A percentile compares a stretch with the other conserved stretches of the same genome.
phyloP scores from a whole-genome alignment of 1,284 basidiomycete genomes.

The Apiotrichum laibachii region DNA sequence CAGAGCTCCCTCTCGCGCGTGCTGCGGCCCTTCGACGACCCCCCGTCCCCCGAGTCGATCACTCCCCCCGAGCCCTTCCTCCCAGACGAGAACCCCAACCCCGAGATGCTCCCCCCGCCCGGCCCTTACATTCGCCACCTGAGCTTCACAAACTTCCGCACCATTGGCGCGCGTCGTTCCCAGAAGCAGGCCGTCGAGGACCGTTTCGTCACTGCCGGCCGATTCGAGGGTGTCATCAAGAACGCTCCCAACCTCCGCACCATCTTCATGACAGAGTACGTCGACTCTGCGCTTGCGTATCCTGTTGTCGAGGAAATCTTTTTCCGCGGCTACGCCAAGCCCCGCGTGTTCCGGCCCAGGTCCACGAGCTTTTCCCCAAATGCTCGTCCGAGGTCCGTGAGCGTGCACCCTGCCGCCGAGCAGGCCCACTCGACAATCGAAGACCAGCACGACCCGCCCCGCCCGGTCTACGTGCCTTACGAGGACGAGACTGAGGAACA shows the following conservation, averaged over 20 bases:
- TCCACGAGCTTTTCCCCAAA: slow-evolving; percentile 18
- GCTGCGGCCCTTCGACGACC: neutral
- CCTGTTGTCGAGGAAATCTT: slow-evolving; percentile 81
- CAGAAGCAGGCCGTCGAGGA: slow-evolving; percentile 83
- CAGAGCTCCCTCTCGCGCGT: slow-evolving; percentile 18
- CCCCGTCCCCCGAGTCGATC: slow-evolving; percentile 10
- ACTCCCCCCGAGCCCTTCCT: neutral
- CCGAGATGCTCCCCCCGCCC: slow-evolving; percentile 45
- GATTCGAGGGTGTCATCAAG: slow-evolving; percentile 79
- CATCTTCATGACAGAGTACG: slow-evolving; percentile 92
- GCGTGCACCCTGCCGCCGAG: slow-evolving; percentile 7
- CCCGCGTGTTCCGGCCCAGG: slow-evolving; percentile 27
- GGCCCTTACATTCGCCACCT: slow-evolving; percentile 60
- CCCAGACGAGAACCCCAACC: slow-evolving; percentile 26
- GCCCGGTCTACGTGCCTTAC: slow-evolving; percentile 46
- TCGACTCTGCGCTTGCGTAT: slow-evolving; percentile 82
- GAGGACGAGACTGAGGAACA: slow-evolving; percentile 57
- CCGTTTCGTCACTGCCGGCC: slow-evolving; percentile 87
- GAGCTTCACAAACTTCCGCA: slow-evolving; percentile 90
- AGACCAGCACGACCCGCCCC: slow-evolving; percentile 30
- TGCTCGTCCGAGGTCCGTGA: slow-evolving; percentile 28
- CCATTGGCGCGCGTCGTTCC: slow-evolving; percentile 88
- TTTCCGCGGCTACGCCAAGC: slow-evolving; percentile 62
- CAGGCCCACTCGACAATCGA: slow-evolving; percentile 18
- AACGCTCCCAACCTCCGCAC: slow-evolving; percentile 77